Percentiles rank a stretch among this genome's conserved stretches.
phyloP scores from a whole-genome alignment of 2,329 filamentous ascomycete genomes.

The Aspergillus calidoustus region DNA sequence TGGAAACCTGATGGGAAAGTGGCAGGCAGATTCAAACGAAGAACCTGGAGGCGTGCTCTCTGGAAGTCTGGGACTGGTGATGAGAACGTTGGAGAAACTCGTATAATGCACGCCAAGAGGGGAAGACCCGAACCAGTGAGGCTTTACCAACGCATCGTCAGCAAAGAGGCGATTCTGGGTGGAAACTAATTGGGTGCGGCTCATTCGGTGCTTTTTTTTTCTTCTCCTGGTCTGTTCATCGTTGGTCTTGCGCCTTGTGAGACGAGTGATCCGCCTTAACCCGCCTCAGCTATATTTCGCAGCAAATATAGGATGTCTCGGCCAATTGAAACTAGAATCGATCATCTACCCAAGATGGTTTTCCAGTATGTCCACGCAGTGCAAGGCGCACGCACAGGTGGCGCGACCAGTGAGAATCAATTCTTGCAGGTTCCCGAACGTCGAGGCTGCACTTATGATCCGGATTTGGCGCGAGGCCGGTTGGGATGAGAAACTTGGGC shows the following conservation, averaged over 20 bases:
- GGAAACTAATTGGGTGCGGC: slow-evolving; percentile 30
- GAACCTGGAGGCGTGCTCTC: neutral
- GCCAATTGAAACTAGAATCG: slow-evolving; percentile 3
- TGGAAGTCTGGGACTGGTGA: neutral
- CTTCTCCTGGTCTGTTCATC: slow-evolving; percentile 4
- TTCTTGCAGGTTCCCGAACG: neutral
- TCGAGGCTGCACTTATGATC: neutral
- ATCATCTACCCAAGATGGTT: slow-evolving; percentile 3
- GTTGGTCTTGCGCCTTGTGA: slow-evolving; percentile 1
- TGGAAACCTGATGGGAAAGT: neutral
- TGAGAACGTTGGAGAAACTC: slow-evolving; percentile 8
- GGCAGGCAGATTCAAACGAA: neutral
- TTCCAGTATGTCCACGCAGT: slow-evolving; percentile 9
- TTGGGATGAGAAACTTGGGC: slow-evolving; percentile 1
- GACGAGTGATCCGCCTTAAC: slow-evolving; percentile 4
- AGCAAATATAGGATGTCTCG: slow-evolving; percentile 7
- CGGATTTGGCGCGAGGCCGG: neutral
- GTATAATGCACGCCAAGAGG: slow-evolving; percentile 20
- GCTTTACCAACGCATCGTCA: slow-evolving; percentile 19
- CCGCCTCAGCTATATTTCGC: slow-evolving; percentile 11
- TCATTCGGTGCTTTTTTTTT: slow-evolving; percentile 23
- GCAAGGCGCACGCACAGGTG: slow-evolving; percentile 7
- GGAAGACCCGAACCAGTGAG: slow-evolving; percentile 21
- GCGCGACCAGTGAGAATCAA: slow-evolving; percentile 6
- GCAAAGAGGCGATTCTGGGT: slow-evolving; percentile 17